Evolutionary conservation across 2,329 filamentous ascomycete genomes (phyloP), one percentile per base, ranked within the genome.

Genomic region (Pseudocercospora musae): DNA sequence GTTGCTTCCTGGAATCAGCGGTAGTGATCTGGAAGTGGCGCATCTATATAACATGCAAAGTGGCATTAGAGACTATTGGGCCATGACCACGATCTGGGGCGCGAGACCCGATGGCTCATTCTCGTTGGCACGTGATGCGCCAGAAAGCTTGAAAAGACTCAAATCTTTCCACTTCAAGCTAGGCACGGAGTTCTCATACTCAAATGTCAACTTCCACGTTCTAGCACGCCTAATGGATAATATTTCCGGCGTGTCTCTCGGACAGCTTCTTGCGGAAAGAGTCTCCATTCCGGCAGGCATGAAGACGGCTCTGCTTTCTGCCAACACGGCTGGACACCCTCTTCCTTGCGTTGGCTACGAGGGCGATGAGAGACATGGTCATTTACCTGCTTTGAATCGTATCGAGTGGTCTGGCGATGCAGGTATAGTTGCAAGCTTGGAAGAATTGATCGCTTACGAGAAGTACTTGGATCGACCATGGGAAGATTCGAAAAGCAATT

Each of bases 401-500:
- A 80, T 81, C 53, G 77, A 81, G 62, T 81, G 79, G 79, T 74
- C 78, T 18, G 79, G 78, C 2, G 79, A 81, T 69, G 79, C 79
- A 5, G 79, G 79, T 7, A 69, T 80, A 11, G 77, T 76, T 3
- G 79, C 78, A 54, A 77, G 78, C 5, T 73, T 81, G 2, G 67
- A 70, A n/a, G 79, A 81, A 64, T 80, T 81, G 79, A 73, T 80
- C 55, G 77, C 77, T 0, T 81, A 79, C 60, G 79, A 81, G 64
- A 72, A 75, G 62, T 77, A 75, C 64, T 65, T 81, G 13, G 72
- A 80, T 57, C 64, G 60, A 33, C 70, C 69, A 3, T 70, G 68
- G 50, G 62, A 67, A 6, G 75, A 78, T 37, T 48, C 62, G 4
- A 21, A 74, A 4, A 77, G 75, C 63, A 70, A 74, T 63, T 80